Conservation (phyloP, 352 stramenopile species). For the Globisporangium takayamanum region DNA sequence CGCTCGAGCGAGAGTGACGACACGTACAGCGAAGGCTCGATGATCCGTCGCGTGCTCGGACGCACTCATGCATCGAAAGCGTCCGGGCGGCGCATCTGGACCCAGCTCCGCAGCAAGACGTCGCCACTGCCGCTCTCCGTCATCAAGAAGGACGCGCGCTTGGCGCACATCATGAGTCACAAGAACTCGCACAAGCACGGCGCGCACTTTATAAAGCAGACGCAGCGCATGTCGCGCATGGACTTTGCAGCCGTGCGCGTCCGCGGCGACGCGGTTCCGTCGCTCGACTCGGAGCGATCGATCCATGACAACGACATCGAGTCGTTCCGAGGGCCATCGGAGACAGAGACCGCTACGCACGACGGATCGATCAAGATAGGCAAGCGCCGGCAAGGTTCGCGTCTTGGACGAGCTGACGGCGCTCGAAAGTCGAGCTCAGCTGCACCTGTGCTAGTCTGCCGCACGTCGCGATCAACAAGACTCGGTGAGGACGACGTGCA, state of each 20-base stretch:
- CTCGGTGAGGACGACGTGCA: background rate
- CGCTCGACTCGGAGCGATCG: background rate
- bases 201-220: slow-evolving; percentile 58
- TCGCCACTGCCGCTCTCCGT: slow-evolving; percentile 48
- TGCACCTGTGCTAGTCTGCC: background rate
- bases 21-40: slow-evolving; percentile 10
- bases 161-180: slow-evolving; percentile 55
- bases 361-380: too few species aligned
- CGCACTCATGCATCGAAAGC: slow-evolving; percentile 6
- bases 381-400: too few species aligned
- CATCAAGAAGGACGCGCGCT: slow-evolving; percentile 62
- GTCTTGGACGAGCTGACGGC: too few species aligned
- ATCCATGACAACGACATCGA: slow-evolving; percentile 1
- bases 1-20: background rate
- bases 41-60: slow-evolving; percentile 13
- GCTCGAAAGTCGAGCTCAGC: slow-evolving; percentile 2
- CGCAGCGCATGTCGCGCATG: slow-evolving; percentile 46
- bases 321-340: background rate
- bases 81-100: slow-evolving; percentile 9
- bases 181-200: slow-evolving; percentile 76
- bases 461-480: background rate
- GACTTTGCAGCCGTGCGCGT: slow-evolving; percentile 22
- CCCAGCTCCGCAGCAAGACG: slow-evolving; percentile 21
- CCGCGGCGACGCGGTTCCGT: background rate
- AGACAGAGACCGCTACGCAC: background rate